Evolutionary conservation across 805 yeast genomes (phyloP).

Genomic region (Soucietia sequanensis): DNA sequence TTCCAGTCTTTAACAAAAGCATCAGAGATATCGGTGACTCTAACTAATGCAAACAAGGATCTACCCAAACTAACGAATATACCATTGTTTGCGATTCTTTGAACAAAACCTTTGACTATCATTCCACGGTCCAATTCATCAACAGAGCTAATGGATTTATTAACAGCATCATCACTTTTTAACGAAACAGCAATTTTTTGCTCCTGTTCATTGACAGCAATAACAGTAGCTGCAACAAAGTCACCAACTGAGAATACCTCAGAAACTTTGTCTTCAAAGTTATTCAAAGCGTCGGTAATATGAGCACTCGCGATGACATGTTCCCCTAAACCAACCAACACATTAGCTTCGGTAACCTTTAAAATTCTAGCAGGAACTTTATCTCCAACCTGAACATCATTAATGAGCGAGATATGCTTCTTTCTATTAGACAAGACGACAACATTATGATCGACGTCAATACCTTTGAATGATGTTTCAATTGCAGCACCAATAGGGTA

Average conservation of each 20-base stretch:
- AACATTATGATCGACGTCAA: constrained; percentile 54
- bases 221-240: constrained; percentile 56
- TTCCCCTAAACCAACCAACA: constrained; percentile 68
- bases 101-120: constrained; percentile 78
- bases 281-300: constrained; percentile 75
- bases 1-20: constrained; percentile 86
- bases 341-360: constrained; percentile 56
- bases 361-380: constrained; percentile 61
- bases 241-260: constrained; percentile 51
- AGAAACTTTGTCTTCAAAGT: constrained; percentile 54
- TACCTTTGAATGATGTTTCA: constrained; percentile 50
- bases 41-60: constrained; percentile 71
- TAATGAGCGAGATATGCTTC: constrained; percentile 36
- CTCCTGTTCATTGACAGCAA: constrained; percentile 44
- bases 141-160: constrained; percentile 46
- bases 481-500: constrained; percentile 76
- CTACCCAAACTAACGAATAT: constrained; percentile 75
- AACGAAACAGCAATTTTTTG: constrained; percentile 63
- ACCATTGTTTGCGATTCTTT: constrained; percentile 71
- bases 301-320: constrained; percentile 61
- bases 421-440: constrained; percentile 51
- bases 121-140: constrained; percentile 66
- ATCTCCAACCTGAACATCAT: constrained; percentile 54
- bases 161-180: constrained; percentile 48
- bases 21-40: constrained; percentile 80